Conservation (phyloP, 2,329 filamentous ascomycete species). For the Penicillium sp. region DNA sequence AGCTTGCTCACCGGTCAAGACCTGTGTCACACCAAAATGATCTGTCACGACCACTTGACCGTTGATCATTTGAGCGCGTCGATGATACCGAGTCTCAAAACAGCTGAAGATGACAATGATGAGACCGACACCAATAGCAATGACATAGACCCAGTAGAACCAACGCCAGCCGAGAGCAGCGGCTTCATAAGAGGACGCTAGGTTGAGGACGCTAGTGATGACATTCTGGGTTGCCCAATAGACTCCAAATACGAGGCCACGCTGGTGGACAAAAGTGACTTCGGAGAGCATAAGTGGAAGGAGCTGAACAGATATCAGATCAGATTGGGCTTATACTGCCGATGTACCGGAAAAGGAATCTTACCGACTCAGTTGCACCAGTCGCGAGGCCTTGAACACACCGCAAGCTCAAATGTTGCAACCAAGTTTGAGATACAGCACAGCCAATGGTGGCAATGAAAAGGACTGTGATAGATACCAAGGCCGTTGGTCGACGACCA, state of each 20-base stretch:
- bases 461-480: constrained; percentile 27
- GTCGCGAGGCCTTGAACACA: constrained; percentile 35
- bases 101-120: constrained; percentile 36
- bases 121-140: constrained; percentile 30
- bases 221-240: constrained; percentile 39
- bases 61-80: constrained; percentile 29
- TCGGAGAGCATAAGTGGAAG: constrained; percentile 38
- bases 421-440: constrained; percentile 28
- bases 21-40: constrained; percentile 35
- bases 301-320: constrained; percentile 12
- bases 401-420: constrained; percentile 34
- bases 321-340: neutral
- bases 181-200: constrained; percentile 33
- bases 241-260: constrained; percentile 31
- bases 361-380: constrained; percentile 34
- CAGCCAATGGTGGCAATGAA: constrained; percentile 31
- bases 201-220: constrained; percentile 27
- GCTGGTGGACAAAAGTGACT: constrained; percentile 38
- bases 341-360: neutral
- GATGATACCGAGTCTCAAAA: constrained; percentile 39
- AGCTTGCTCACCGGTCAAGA: constrained; percentile 29
- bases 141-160: constrained; percentile 40
- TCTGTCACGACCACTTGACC: constrained; percentile 36
- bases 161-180: constrained; percentile 36
- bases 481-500: constrained; percentile 34